A percentile compares a stretch with the other conserved stretches of the same genome.
Conservation (phyloP, 179 eudicot genomes). For the Silene noctiflora region DNA sequence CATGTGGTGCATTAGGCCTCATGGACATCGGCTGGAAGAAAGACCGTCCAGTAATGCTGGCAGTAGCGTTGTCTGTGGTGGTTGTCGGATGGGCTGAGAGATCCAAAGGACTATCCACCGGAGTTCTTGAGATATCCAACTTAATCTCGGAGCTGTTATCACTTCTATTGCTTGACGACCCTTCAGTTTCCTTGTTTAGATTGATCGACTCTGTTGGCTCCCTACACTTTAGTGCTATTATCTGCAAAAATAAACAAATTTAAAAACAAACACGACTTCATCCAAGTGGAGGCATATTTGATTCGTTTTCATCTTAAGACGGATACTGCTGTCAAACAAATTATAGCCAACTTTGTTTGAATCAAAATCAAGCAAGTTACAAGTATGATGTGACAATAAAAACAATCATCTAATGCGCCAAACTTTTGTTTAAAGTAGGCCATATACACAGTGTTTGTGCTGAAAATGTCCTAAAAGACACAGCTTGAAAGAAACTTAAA, state of each 20-base stretch:
- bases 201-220: conserved; percentile 90
- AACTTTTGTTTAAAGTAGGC: background rate
- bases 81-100: conserved; percentile 30
- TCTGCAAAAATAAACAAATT: conserved; percentile 32
- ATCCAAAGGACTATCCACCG: conserved; percentile 47
- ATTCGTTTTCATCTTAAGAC: too few species aligned
- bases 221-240: conserved; percentile 56
- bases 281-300: too few species aligned
- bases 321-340: too few species aligned
- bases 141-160: conserved; percentile 87
- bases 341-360: background rate
- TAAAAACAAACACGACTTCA: too few species aligned
- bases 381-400: background rate
- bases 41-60: conserved; percentile 30
- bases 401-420: conserved; percentile 11
- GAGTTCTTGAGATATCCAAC: conserved; percentile 63
- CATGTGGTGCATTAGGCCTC: conserved; percentile 40
- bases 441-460: conserved; percentile 11
- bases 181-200: conserved; percentile 95
- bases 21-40: conserved; percentile 50
- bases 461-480: conserved; percentile 10
- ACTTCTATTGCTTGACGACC: conserved; percentile 82
- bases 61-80: conserved; percentile 1
- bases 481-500: conserved; percentile 7
- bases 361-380: conserved; percentile 7